phyloP scores from a whole-genome alignment of 768 basidiomycete genomes.

The Leccinum disarticulatum region DNA sequence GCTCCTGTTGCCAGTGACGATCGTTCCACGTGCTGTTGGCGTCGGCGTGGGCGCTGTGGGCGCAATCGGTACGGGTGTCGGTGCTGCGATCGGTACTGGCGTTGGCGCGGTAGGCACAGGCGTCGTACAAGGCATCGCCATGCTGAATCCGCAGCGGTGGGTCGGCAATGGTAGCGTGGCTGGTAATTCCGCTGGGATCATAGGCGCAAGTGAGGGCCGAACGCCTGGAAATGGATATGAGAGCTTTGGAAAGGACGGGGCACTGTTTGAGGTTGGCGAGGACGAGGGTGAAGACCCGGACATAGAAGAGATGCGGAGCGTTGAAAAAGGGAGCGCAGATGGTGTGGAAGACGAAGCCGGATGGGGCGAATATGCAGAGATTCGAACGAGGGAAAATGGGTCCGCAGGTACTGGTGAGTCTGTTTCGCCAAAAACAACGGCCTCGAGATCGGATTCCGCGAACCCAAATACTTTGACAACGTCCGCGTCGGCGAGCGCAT shows the following conservation, averaged over 20 bases:
- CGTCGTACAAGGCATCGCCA: slow-evolving; percentile 80
- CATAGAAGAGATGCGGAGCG: slow-evolving; percentile 19
- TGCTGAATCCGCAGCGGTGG: slow-evolving; percentile 91
- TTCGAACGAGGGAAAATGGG: slow-evolving; percentile 1
- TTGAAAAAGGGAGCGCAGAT: background rate
- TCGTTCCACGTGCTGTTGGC: slow-evolving; percentile 82
- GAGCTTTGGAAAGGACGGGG: slow-evolving; percentile 33
- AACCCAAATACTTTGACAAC: background rate
- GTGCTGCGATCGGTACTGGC: slow-evolving; percentile 53
- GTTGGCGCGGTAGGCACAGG: slow-evolving; percentile 60
- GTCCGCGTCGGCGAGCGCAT: background rate
- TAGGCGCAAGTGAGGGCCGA: background rate
- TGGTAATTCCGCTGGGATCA: background rate
- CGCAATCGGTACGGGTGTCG: slow-evolving; percentile 68
- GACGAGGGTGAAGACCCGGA: slow-evolving; percentile 34
- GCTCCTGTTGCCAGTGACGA: slow-evolving; percentile 90
- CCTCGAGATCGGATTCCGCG: slow-evolving; percentile 1
- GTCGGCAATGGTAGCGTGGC: slow-evolving; percentile 40
- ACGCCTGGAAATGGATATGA: slow-evolving; percentile 19
- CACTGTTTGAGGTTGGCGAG: slow-evolving; percentile 51
- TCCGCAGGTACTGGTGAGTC: background rate
- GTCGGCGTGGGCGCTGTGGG: slow-evolving; percentile 70
- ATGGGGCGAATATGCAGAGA: slow-evolving; percentile 24
- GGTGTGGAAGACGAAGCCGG: slow-evolving; percentile 22
- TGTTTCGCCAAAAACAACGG: background rate